These are phyloP conservation scores for Xylaria telfairii DNA, from an alignment of 495 filamentous ascomycete genomes.

Conservation along the genomic window DNA sequence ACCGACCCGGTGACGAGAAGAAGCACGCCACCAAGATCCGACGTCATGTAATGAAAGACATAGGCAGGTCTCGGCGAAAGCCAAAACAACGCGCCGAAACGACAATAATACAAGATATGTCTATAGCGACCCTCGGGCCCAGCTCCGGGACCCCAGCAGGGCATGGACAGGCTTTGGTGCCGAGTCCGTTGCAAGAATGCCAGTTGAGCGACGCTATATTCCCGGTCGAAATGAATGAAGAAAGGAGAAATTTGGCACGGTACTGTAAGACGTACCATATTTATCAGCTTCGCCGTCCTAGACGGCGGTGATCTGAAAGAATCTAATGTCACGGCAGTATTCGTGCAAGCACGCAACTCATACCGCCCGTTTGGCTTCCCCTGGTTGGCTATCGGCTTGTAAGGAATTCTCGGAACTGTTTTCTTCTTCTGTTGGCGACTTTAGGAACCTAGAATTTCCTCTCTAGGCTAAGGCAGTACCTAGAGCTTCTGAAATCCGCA, in stretches of 20 bases:
- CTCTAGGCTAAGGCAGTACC: too few species aligned
- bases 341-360: constrained; percentile 25
- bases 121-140: background rate
- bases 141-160: background rate
- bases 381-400: constrained; percentile 36
- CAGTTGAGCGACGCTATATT: constrained; percentile 24
- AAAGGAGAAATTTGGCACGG: constrained; percentile 28
- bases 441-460: too few species aligned
- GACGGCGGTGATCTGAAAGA: background rate
- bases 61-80: constrained; percentile 42
- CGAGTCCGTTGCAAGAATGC: constrained; percentile 24
- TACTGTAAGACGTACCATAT: constrained; percentile 25
- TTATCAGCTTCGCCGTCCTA: background rate
- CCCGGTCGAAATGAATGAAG: constrained; percentile 34
- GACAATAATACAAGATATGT: constrained; percentile 13
- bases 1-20: constrained; percentile 32
- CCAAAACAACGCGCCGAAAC: constrained; percentile 26
- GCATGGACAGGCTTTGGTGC: background rate
- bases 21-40: constrained; percentile 38
- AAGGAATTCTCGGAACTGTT: too few species aligned
- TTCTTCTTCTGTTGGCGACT: too few species aligned
- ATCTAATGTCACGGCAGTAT: constrained; percentile 19
- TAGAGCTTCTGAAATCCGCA: too few species aligned
- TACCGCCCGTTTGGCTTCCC: constrained; percentile 36
- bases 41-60: constrained; percentile 48